A percentile compares a stretch with the other conserved stretches of the same genome.
Evolutionary conservation across 768 basidiomycete genomes (phyloP).

Genomic region (Mycena chlorophos): DNA sequence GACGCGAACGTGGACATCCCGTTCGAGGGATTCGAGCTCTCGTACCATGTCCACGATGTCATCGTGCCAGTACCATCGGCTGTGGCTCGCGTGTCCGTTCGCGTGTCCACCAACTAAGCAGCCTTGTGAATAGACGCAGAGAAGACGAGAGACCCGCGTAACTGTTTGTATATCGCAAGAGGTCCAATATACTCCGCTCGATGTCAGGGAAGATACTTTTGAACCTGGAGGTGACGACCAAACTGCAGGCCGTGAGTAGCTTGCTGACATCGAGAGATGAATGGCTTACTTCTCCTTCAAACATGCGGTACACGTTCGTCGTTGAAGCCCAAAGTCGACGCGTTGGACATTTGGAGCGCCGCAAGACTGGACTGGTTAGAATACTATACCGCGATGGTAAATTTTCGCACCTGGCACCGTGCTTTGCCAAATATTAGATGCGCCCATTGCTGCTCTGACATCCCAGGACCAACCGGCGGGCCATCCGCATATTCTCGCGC

Average conservation of each 20-base stretch:
- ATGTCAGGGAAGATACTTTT: constrained; percentile 27
- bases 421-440: constrained; percentile 27
- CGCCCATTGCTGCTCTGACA: constrained; percentile 30
- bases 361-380: constrained; percentile 11
- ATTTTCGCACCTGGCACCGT: constrained; percentile 22
- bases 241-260: constrained; percentile 21
- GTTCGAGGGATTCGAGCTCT: constrained; percentile 17
- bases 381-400: background rate
- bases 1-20: constrained; percentile 22
- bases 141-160: constrained; percentile 2
- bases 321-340: constrained; percentile 21
- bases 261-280: background rate
- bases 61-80: constrained; percentile 35
- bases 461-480: constrained; percentile 25
- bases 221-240: constrained; percentile 29
- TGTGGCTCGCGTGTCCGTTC: constrained; percentile 26
- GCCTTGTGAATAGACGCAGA: background rate
- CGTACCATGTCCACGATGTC: constrained; percentile 31
- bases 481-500: constrained; percentile 16
- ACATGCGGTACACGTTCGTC: constrained; percentile 19
- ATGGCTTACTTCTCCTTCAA: constrained; percentile 20
- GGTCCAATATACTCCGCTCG: constrained; percentile 28
- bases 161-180: constrained; percentile 36
- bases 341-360: constrained; percentile 15
- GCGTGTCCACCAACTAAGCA: constrained; percentile 31